Conservation (phyloP, 2,329 filamentous ascomycete genomes). For the Sporothrix protearum region DNA sequence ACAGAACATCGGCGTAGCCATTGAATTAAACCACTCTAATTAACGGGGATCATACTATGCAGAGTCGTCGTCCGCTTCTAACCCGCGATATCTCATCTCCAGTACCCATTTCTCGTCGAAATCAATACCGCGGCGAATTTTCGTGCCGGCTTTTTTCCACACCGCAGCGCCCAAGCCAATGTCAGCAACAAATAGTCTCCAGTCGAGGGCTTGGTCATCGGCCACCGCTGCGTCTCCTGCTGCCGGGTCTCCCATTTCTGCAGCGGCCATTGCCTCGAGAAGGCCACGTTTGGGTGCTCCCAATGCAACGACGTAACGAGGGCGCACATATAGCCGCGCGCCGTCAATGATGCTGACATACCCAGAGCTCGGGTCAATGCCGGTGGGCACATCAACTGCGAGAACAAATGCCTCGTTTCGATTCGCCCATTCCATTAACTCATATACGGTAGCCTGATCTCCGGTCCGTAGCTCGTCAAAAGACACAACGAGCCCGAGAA, state of each 20-base stretch:
- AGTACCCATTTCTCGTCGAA: conserved; percentile 87
- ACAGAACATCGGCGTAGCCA: not conserved
- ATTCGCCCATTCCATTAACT: conserved; percentile 92
- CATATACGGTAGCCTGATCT: conserved; percentile 78
- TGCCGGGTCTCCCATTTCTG: conserved; percentile 45
- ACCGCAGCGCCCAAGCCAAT: conserved; percentile 79
- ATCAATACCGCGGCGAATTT: conserved; percentile 77
- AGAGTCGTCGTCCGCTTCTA: conserved; percentile 15
- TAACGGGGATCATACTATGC: not conserved
- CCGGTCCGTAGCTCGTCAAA: conserved; percentile 84
- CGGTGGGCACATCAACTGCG: conserved; percentile 86
- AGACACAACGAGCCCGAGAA: conserved; percentile 79
- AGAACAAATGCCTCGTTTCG: conserved; percentile 77
- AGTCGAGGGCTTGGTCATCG: conserved; percentile 51
- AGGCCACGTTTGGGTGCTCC: conserved; percentile 84
- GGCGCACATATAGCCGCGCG: conserved; percentile 72
- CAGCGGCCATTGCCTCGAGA: conserved; percentile 67
- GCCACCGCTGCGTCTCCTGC: conserved; percentile 35
- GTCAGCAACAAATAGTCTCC: conserved; percentile 81
- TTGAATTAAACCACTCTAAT: no score
- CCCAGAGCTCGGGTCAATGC: conserved; percentile 76
- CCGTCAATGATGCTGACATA: conserved; percentile 66
- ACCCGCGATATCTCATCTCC: conserved; percentile 49
- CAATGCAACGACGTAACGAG: conserved; percentile 78
- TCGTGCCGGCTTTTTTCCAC: conserved; percentile 79